Conservation (phyloP, 2,329 filamentous ascomycete genomes). For the Fusarium lyarnte region DNA sequence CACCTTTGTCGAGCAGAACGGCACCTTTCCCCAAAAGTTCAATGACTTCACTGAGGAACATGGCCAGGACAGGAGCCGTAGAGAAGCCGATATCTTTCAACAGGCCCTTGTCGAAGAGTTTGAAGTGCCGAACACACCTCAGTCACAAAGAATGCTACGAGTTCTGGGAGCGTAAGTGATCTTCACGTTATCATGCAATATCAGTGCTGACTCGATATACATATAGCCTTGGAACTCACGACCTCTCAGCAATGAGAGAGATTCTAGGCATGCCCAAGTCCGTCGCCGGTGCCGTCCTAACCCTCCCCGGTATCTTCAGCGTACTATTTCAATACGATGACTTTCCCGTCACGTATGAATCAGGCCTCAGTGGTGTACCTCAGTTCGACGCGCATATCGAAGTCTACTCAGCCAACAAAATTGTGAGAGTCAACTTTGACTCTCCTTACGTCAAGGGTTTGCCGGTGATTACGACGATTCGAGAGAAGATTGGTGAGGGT, state of each 20-base stretch:
- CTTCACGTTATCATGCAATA: rapidly evolving
- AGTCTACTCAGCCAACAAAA: slow-evolving; percentile 64
- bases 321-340: slow-evolving; percentile 55
- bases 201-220: rapidly evolving
- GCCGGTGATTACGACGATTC: slow-evolving; percentile 58
- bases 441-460: slow-evolving; percentile 67
- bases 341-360: slow-evolving; percentile 67
- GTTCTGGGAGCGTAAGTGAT: background rate
- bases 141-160: slow-evolving; percentile 7
- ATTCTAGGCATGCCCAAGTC: slow-evolving; percentile 32
- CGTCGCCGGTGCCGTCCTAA: slow-evolving; percentile 23
- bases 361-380: slow-evolving; percentile 63
- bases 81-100: background rate
- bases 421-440: slow-evolving; percentile 64
- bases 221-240: slow-evolving; percentile 20
- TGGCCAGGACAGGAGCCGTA: background rate
- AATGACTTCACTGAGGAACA: slow-evolving; percentile 6
- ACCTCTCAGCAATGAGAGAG: slow-evolving; percentile 36
- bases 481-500: slow-evolving; percentile 51
- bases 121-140: background rate
- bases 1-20: slow-evolving; percentile 58
- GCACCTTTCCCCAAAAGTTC: slow-evolving; percentile 57
- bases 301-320: slow-evolving; percentile 36
- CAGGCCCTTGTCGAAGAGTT: background rate
- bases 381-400: slow-evolving; percentile 62